Percentiles rank a stretch among this genome's conserved stretches.
These are phyloP conservation scores for Periconia sp. DNA, from an alignment of 2,329 filamentous ascomycete species.

Conservation along the genomic window DNA sequence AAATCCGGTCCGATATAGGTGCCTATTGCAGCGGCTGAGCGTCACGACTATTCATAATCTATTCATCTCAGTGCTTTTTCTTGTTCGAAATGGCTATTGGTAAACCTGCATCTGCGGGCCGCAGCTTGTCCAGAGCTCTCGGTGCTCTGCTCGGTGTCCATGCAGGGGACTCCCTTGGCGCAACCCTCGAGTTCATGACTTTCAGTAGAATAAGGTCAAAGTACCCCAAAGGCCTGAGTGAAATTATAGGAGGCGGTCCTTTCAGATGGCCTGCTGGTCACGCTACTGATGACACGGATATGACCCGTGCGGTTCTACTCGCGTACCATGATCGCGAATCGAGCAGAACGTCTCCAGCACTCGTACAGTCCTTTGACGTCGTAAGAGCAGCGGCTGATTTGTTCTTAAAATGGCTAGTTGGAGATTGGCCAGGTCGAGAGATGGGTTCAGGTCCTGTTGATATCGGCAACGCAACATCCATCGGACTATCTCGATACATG, in stretches of 20 bases:
- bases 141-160: slow-evolving; percentile 57
- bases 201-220: slow-evolving; percentile 40
- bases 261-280: slow-evolving; percentile 53
- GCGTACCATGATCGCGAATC: slow-evolving; percentile 48
- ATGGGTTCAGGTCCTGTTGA: slow-evolving; percentile 45
- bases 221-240: slow-evolving; percentile 49
- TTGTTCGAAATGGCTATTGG: too few relatives aligned
- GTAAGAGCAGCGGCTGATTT: slow-evolving; percentile 44
- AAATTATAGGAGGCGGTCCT: slow-evolving; percentile 54
- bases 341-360: slow-evolving; percentile 1
- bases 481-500: slow-evolving; percentile 42
- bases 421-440: slow-evolving; percentile 52
- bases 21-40: too few relatives aligned
- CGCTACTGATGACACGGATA: slow-evolving; percentile 58
- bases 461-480: slow-evolving; percentile 49
- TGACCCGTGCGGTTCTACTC: slow-evolving; percentile 55
- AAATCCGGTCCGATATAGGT: too few relatives aligned
- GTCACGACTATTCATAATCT: too few relatives aligned
- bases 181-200: slow-evolving; percentile 52
- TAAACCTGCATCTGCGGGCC: too few relatives aligned
- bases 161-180: slow-evolving; percentile 56
- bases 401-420: slow-evolving; percentile 52
- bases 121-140: slow-evolving; percentile 41
- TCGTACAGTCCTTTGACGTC: slow-evolving; percentile 30
- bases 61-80: too few relatives aligned